Evolutionary conservation across 176 grass and related monocot species (phyloP), one percentile per base, ranked within the genome.

Genomic region (Triticum aestivum): DNA sequence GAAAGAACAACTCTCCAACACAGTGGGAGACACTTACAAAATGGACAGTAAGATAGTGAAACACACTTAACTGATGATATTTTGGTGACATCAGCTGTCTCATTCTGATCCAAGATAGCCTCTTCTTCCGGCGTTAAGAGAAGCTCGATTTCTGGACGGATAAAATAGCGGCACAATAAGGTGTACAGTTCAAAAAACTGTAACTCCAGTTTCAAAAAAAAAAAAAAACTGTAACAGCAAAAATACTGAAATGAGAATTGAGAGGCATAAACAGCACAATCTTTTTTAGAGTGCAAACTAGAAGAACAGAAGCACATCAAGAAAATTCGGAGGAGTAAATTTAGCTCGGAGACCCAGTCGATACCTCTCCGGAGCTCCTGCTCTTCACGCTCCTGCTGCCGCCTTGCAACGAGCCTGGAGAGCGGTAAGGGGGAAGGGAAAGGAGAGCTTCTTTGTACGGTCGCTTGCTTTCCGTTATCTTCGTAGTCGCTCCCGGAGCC

Each of bases 61-160:
- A 29, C 63, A 79, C 64, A 90, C 93, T 80, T 80, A 90, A 96
- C 94, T 81, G 92, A 94, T 90, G 94, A 99, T 51, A 91, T 91
- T 89, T 85, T 93, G 75, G 44, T 84, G 41, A 93, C 63, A 73
- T 91, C 83, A 52, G 85, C 73, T 18, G 23, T 61, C 77, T 90
- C 80, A 23, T 94, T 91, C 72, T 85, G 73, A 65, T 99, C 89
- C 85, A 97, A 85, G 87, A 94, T 91, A 78, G 80, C 80, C 85
- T 87, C 94, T 79, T 99, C 97, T 87, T 99, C 87, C n/a, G 92
- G 89, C 65, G 83, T 92, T 27, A 96, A 83, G 39, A 99, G 89
- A 42, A 87, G 73, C 83, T 96, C 92, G 81, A 99, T 85, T 88
- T 96, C 97, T 98, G 79, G 4, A n/a, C 8, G 51, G 69, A 90